Conservation (phyloP, 1,284 basidiomycete species). For the Mycena citricolor region DNA sequence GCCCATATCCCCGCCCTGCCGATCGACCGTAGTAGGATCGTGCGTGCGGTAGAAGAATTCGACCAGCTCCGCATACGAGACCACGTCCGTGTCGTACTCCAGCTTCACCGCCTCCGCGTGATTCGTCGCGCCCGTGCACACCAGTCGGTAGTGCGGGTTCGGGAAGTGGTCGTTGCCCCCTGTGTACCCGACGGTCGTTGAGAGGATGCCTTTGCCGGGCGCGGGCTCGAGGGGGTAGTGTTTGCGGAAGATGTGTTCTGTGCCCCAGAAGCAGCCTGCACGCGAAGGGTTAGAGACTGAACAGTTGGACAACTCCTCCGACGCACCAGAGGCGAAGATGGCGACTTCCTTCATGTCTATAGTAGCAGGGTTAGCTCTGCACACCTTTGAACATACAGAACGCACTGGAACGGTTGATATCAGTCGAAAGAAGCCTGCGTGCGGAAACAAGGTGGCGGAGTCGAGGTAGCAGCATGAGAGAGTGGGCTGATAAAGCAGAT, state of each 20-base stretch:
- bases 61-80: slow-evolving; percentile 83
- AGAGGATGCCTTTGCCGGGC: slow-evolving; percentile 51
- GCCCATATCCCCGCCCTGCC: slow-evolving; percentile 78
- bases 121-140: slow-evolving; percentile 80
- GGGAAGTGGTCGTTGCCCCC: slow-evolving; percentile 60
- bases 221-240: slow-evolving; percentile 59
- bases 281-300: background rate
- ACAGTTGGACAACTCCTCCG: too few relatives aligned
- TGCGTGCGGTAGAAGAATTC: slow-evolving; percentile 96
- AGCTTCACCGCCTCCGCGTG: slow-evolving; percentile 91
- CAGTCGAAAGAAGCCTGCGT: too few relatives aligned
- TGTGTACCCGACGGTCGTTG: slow-evolving; percentile 79
- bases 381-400: background rate
- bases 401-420: slow-evolving; percentile 4
- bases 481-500: too few relatives aligned
- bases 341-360: slow-evolving; percentile 11
- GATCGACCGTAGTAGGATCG: slow-evolving; percentile 84
- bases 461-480: too few relatives aligned
- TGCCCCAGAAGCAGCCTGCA: slow-evolving; percentile 78
- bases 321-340: slow-evolving; percentile 21
- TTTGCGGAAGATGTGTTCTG: slow-evolving; percentile 85
- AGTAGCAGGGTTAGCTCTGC: background rate
- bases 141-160: slow-evolving; percentile 71
- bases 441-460: too few relatives aligned
- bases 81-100: slow-evolving; percentile 79